Conservation (phyloP, 2,329 filamentous ascomycete species). For the Diaporthe destruens region DNA sequence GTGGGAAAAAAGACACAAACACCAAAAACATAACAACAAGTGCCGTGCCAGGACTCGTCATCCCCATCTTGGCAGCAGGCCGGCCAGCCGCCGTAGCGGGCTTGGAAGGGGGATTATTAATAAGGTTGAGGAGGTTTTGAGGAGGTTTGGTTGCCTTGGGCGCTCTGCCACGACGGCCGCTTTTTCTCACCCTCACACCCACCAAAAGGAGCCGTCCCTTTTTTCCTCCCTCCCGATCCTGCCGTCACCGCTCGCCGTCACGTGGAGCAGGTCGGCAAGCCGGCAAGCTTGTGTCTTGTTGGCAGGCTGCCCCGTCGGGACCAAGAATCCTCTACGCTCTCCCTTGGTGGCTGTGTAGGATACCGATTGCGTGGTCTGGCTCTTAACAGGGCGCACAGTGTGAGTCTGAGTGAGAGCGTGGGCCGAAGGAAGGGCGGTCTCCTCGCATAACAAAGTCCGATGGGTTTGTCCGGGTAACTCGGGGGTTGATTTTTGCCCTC, state of each 20-base stretch:
- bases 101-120: slow-evolving; percentile 11
- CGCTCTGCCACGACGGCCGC: slow-evolving; percentile 1
- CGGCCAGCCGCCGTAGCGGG: slow-evolving; percentile 16
- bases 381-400: slow-evolving; percentile 22
- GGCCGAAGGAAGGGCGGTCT: slow-evolving; percentile 1
- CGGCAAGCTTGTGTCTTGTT: slow-evolving; percentile 4
- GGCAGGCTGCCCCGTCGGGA: not conserved
- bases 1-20: not conserved
- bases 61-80: slow-evolving; percentile 19
- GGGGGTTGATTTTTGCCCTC: not conserved
- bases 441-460: slow-evolving; percentile 7
- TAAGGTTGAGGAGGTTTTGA: slow-evolving; percentile 3
- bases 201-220: not conserved
- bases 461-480: not conserved
- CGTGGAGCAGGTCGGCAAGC: not conserved
- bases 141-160: not conserved
- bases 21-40: not conserved
- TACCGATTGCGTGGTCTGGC: slow-evolving; percentile 4
- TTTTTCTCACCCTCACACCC: slow-evolving; percentile 13
- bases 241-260: slow-evolving; percentile 19
- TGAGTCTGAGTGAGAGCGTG: not conserved
- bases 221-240: not conserved
- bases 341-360: slow-evolving; percentile 31
- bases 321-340: slow-evolving; percentile 18
- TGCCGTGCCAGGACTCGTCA: slow-evolving; percentile 26